phyloP scores from a whole-genome alignment of 768 basidiomycete genomes.

The Phaeolepiota aurea region DNA sequence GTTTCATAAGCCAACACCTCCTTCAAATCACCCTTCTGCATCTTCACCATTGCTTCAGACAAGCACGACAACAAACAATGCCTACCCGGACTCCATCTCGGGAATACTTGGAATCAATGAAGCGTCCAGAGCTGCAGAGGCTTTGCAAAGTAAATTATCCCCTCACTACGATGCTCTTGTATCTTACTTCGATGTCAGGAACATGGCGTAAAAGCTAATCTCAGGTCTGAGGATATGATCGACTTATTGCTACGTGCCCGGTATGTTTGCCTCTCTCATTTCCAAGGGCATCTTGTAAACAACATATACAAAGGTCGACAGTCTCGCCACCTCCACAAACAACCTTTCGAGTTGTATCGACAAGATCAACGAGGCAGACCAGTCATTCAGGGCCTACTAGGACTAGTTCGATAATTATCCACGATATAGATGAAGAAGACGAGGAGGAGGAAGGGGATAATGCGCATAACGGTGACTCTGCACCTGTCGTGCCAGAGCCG shows the following conservation, averaged over 20 bases:
- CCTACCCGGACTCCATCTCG: conserved; percentile 36
- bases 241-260: conserved; percentile 59
- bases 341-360: conserved; percentile 25
- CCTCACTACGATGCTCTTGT: not conserved
- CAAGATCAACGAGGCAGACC: conserved; percentile 23
- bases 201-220: conserved; percentile 74
- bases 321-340: conserved; percentile 21
- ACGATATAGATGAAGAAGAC: conserved; percentile 40
- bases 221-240: conserved; percentile 74
- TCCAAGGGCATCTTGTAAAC: conserved; percentile 3
- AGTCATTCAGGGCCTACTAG: conserved; percentile 32
- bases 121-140: conserved; percentile 40
- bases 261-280: conserved; percentile 18
- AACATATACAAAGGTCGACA: conserved; percentile 13
- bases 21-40: too few species aligned
- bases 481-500: conserved; percentile 4
- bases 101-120: conserved; percentile 35
- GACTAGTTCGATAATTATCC: conserved; percentile 37
- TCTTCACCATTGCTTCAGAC: too few species aligned
- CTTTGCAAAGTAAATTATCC: conserved; percentile 57
- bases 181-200: conserved; percentile 36
- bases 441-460: conserved; percentile 16
- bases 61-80: conserved; percentile 8
- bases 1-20: too few species aligned
- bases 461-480: conserved; percentile 8